Evolutionary conservation across 257 asterid genomes (phyloP).

Genomic region (Fraxinus excelsior): DNA sequence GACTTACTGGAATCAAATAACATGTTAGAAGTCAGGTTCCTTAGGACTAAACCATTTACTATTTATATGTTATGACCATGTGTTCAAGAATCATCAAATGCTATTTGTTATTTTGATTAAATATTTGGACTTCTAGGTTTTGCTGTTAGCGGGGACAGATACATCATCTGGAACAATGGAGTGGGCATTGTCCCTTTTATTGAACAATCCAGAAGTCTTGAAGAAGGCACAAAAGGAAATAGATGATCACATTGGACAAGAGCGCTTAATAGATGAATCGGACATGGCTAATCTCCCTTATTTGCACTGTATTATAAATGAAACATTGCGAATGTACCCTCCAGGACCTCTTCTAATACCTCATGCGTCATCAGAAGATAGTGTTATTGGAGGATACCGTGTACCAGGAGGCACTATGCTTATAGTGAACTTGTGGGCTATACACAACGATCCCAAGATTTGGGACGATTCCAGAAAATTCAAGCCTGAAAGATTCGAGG

Average conservation of each 20-base stretch:
- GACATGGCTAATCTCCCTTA: slow-evolving; percentile 21
- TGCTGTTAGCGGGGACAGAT: slow-evolving; percentile 32
- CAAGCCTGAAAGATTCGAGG: slow-evolving; percentile 33
- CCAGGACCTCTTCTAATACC: slow-evolving; percentile 28
- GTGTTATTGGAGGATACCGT: slow-evolving; percentile 19
- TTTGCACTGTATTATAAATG: slow-evolving; percentile 24
- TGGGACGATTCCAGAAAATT: slow-evolving; percentile 29
- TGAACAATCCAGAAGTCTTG: slow-evolving; percentile 30
- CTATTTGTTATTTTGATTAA: neutral
- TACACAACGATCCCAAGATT: slow-evolving; percentile 20
- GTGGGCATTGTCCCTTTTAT: slow-evolving; percentile 29
- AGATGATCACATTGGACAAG: slow-evolving; percentile 24
- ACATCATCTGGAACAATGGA: slow-evolving; percentile 33
- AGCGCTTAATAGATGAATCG: slow-evolving; percentile 26
- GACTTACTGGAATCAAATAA: too few species aligned
- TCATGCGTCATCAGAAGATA: slow-evolving; percentile 25
- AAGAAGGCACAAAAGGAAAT: slow-evolving; percentile 33
- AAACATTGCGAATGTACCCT: slow-evolving; percentile 30
- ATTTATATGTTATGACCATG: too few species aligned
- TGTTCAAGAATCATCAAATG: neutral
- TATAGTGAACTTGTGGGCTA: slow-evolving; percentile 23
- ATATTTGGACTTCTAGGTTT: slow-evolving; percentile 7
- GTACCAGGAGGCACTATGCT: slow-evolving; percentile 19
- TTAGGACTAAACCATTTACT: too few species aligned
- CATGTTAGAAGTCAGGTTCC: too few species aligned